A percentile compares a stretch with the other conserved stretches of the same genome.
phyloP scores from a whole-genome alignment of 257 asterid genomes.

The Solanum rostratum region DNA sequence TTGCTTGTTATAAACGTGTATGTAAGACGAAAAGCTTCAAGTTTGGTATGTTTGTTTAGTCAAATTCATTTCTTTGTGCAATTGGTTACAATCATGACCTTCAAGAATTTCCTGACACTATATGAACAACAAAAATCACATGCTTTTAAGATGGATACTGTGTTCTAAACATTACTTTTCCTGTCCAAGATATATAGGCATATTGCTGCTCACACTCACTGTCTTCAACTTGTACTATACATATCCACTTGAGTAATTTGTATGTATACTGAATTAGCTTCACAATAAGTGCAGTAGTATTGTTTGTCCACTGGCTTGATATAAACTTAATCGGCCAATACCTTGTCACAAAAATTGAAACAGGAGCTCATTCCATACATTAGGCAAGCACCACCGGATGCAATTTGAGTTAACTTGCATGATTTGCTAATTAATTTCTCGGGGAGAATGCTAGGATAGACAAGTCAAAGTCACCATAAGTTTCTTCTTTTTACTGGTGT shows the following conservation, averaged over 20 bases:
- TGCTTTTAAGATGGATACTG: not conserved
- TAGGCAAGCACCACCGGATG: conserved; percentile 40
- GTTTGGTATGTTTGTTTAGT: not conserved
- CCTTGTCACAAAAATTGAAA: not conserved
- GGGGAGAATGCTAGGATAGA: conserved; percentile 22
- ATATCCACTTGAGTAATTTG: not conserved
- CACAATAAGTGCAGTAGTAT: not conserved
- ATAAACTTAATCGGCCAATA: not conserved
- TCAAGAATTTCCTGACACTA: not conserved
- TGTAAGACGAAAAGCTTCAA: not conserved
- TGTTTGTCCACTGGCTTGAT: not conserved
- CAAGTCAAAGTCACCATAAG: conserved; percentile 54
- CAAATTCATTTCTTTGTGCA: not conserved
- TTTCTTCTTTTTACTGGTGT: conserved; percentile 54
- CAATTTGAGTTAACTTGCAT: conserved; percentile 19
- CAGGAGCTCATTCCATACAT: conserved; percentile 39
- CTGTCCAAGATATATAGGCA: too few species aligned
- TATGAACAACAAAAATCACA: not conserved
- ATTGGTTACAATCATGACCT: not conserved
- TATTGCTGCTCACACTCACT: not conserved
- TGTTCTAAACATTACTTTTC: not conserved
- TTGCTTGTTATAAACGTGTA: not conserved
- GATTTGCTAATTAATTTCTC: conserved; percentile 3
- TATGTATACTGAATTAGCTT: not conserved
- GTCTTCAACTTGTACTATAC: not conserved